Conservation (phyloP, 1,139 yeast genomes). For the Lodderomyces orthopsilosis region DNA sequence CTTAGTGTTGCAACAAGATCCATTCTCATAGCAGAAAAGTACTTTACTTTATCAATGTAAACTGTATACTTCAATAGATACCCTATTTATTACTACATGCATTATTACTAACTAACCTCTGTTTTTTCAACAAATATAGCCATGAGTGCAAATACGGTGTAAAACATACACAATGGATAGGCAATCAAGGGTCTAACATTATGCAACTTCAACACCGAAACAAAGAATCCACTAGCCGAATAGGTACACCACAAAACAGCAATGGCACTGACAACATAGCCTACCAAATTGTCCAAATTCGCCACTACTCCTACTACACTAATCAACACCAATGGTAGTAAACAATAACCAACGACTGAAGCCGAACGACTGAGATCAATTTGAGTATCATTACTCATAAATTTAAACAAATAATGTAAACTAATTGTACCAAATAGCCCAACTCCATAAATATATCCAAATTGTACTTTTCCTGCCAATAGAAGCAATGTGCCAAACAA, state of each 20-base stretch:
- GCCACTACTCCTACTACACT: slow-evolving; percentile 72
- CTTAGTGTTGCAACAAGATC: too few species aligned
- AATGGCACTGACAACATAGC: slow-evolving; percentile 66
- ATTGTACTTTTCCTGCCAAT: slow-evolving; percentile 89
- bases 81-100: neutral
- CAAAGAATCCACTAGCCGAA: slow-evolving; percentile 92
- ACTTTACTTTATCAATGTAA: neutral
- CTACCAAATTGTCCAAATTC: slow-evolving; percentile 68
- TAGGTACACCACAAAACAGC: slow-evolving; percentile 93
- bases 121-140: slow-evolving; percentile 77
- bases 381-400: slow-evolving; percentile 65
- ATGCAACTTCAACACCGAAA: slow-evolving; percentile 75
- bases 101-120: slow-evolving; percentile 6
- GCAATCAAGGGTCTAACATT: slow-evolving; percentile 91
- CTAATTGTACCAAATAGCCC: slow-evolving; percentile 89
- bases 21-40: too few species aligned
- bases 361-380: slow-evolving; percentile 78
- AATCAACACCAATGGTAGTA: slow-evolving; percentile 81
- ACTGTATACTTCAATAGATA: neutral
- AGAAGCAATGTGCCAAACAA: slow-evolving; percentile 82
- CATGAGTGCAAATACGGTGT: slow-evolving; percentile 93
- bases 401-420: slow-evolving; percentile 76
- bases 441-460: slow-evolving; percentile 95
- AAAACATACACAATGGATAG: slow-evolving; percentile 88
- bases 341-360: slow-evolving; percentile 89